phyloP scores from a whole-genome alignment of 306 rosid species.

The Lupinus albus region DNA sequence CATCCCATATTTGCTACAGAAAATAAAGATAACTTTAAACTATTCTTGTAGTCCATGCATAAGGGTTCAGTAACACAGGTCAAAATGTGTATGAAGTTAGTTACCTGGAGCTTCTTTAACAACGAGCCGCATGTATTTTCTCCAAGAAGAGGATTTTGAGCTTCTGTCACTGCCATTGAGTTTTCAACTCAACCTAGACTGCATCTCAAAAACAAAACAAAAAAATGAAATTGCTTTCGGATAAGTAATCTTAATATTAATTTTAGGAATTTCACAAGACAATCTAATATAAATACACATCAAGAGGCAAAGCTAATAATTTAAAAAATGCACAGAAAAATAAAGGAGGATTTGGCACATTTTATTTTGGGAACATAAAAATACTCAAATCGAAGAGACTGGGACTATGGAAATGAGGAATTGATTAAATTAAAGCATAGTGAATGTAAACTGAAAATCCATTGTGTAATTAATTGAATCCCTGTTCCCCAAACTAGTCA shows the following conservation, averaged over 20 bases:
- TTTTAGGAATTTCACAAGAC: too few species aligned
- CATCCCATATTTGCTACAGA: constrained; percentile 94
- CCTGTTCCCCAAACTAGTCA: background rate
- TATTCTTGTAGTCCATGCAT: background rate
- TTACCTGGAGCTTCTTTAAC: constrained; percentile 87
- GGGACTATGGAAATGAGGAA: too few species aligned
- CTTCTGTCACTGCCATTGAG: constrained; percentile 79
- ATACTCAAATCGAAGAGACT: too few species aligned
- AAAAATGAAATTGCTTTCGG: background rate
- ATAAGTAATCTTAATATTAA: too few species aligned
- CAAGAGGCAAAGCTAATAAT: too few species aligned
- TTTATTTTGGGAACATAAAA: too few species aligned
- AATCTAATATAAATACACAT: too few species aligned
- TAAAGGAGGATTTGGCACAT: too few species aligned
- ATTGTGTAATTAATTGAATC: too few species aligned
- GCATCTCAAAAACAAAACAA: constrained; percentile 37
- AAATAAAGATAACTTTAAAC: constrained; percentile 19
- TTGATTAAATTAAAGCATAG: background rate
- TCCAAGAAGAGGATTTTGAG: constrained; percentile 73
- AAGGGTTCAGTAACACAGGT: background rate
- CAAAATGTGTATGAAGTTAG: constrained; percentile 38
- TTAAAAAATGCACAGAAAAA: too few species aligned
- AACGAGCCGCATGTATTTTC: constrained; percentile 85
- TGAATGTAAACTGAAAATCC: constrained; percentile 1
- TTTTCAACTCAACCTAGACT: constrained; percentile 49